These are phyloP conservation scores for Ascochyta pisi DNA, from an alignment of 2,329 filamentous ascomycete genomes.

Conservation along the genomic window DNA sequence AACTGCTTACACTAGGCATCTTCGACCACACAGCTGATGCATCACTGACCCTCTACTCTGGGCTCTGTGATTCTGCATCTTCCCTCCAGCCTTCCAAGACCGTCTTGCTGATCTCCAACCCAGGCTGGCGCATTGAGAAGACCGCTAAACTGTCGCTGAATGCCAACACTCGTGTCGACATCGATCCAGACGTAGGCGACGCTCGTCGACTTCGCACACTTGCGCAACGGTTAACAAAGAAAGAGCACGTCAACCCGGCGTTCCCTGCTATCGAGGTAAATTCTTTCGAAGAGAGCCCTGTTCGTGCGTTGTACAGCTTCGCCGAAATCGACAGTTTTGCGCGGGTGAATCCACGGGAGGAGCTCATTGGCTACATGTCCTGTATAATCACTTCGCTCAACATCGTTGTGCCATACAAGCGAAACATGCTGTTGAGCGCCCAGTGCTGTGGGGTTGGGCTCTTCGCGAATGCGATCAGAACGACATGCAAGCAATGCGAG, in stretches of 20 bases:
- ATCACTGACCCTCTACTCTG: conserved; percentile 62
- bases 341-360: conserved; percentile 37
- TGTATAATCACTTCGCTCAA: conserved; percentile 53
- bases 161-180: conserved; percentile 59
- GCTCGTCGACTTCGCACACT: conserved; percentile 61
- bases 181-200: conserved; percentile 63
- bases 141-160: conserved; percentile 48
- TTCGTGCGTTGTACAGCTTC: conserved; percentile 52
- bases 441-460: conserved; percentile 62
- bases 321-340: conserved; percentile 55
- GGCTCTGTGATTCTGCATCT: conserved; percentile 55
- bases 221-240: conserved; percentile 56
- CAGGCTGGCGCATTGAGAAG: conserved; percentile 49
- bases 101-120: conserved; percentile 59
- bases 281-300: conserved; percentile 27
- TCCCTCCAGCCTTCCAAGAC: conserved; percentile 58
- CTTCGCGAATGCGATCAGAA: conserved; percentile 58
- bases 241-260: conserved; percentile 58
- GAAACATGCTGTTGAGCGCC: conserved; percentile 55
- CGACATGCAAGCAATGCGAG: conserved; percentile 53
- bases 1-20: conserved; percentile 59
- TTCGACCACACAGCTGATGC: conserved; percentile 66
- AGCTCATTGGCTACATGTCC: conserved; percentile 54
- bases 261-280: conserved; percentile 52
- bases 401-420: conserved; percentile 49